phyloP scores from a whole-genome alignment of 805 yeast genomes.

The Metschnikowia reukaufii region DNA sequence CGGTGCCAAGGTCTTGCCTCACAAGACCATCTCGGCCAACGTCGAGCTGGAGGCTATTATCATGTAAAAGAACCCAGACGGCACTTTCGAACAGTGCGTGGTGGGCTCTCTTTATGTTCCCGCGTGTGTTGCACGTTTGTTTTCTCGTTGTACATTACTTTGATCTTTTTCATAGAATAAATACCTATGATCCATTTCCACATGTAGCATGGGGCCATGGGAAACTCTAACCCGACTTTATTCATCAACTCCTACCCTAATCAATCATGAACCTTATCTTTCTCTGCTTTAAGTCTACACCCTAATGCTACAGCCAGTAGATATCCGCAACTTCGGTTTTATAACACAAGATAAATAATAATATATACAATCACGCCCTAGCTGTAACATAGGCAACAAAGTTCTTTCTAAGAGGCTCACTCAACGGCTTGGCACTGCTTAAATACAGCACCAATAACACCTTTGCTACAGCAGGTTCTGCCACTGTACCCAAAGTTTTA shows the following conservation, averaged over 20 bases:
- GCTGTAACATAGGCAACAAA: constrained; percentile 26
- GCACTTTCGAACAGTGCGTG: too few species aligned
- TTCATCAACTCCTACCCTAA: too few species aligned
- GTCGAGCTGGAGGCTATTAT: constrained; percentile 98
- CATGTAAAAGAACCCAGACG: constrained; percentile 58
- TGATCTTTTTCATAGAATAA: too few species aligned
- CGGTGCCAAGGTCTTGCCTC: constrained; percentile 99
- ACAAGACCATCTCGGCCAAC: constrained; percentile 92
- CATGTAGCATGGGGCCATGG: too few species aligned
- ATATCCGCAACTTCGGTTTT: too few species aligned
- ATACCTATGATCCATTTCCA: too few species aligned
- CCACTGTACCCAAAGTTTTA: constrained; percentile 54
- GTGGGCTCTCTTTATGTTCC: too few species aligned
- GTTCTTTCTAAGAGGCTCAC: constrained; percentile 51
- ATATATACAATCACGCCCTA: neutral
- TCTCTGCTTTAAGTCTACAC: too few species aligned
- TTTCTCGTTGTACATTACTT: constrained; percentile 7
- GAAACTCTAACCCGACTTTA: too few species aligned
- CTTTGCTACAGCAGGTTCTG: constrained; percentile 61
- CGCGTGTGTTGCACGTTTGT: neutral
- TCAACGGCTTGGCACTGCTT: constrained; percentile 65
- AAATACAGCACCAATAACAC: constrained; percentile 75
- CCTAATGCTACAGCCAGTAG: too few species aligned
- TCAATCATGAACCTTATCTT: too few species aligned
- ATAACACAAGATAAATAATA: neutral